phyloP scores from a whole-genome alignment of 495 filamentous ascomycete genomes.

The Hypoxylon crocopeplum region DNA sequence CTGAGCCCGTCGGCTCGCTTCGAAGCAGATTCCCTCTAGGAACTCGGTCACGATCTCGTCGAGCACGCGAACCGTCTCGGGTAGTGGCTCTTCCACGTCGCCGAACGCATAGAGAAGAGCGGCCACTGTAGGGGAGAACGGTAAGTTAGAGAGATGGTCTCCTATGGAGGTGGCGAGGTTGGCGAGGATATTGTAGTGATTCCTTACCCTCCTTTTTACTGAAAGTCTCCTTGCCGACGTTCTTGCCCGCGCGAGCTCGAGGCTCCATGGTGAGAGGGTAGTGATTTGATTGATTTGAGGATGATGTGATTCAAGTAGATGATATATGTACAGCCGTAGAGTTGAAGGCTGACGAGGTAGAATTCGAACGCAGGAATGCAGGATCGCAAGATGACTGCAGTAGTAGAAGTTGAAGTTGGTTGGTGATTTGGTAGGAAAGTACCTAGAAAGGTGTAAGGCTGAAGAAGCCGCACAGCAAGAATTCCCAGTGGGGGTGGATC shows the following conservation, averaged over 20 bases:
- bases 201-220: constrained; percentile 72
- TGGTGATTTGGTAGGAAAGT: constrained; percentile 9
- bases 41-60: constrained; percentile 96
- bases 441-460: constrained; percentile 20
- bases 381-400: background rate
- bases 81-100: constrained; percentile 73
- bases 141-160: background rate
- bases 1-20: constrained; percentile 79
- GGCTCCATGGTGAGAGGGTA: constrained; percentile 65
- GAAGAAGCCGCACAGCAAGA: constrained; percentile 3
- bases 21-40: constrained; percentile 86
- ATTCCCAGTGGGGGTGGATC: constrained; percentile 16
- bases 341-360: no score
- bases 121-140: constrained; percentile 61
- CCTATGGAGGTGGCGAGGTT: background rate
- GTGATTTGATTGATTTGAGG: no score
- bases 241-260: constrained; percentile 76
- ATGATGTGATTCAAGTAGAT: background rate
- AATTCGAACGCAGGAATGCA: no score
- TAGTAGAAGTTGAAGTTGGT: background rate
- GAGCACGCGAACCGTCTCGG: constrained; percentile 81
- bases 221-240: constrained; percentile 91
- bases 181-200: constrained; percentile 13
- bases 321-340: no score
- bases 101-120: constrained; percentile 88